Evolutionary conservation across 805 yeast species (phyloP), one percentile per base, ranked within the genome.

Genomic region (Saturnispora galanensis): DNA sequence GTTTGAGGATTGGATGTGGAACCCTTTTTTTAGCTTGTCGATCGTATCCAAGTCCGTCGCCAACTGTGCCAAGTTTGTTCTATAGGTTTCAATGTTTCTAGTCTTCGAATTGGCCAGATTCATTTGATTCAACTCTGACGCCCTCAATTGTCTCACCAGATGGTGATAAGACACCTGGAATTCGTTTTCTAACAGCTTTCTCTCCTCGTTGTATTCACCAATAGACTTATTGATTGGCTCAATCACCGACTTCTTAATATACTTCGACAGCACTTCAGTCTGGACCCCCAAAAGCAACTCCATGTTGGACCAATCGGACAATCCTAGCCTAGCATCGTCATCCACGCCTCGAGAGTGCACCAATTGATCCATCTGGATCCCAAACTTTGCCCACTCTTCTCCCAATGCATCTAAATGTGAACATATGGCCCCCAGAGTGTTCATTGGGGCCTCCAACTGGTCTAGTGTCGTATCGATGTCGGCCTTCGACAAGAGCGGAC

Each of bases 31-130:
- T 45, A 85, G 64, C 34, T 73, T 65, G 57, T 86, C 94, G 48
- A 87, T 79, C 39, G 82, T 88, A 57, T 87, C 94, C 48, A 87
- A 70, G 54, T 84, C 87, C 10, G 71, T 65, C 12, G 94, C 84
- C 53, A 87, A 64, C 49, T 77, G 80, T 47, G 77, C 62, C 46
- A 87, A 66, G 51, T 83, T 81, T 44, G 71, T 71, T 54, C 84
- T 75, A 63, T 87, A 87, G 5, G 75, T 66, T n/a, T 74, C 64
- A 44, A 87, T 66, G 55, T 85, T 81, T 50, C 90, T 71, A 12
- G 76, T 73, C 51, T 74, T 78, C 46, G 71, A 67, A 50, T 74
- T 75, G 3, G 87, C 69, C 36, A 83, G 64, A 49, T 75, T 73
- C 36, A 70, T 61, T 56, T 81, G 81, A 50, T 73, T 78, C 40